Conservation (phyloP, 1,284 basidiomycete species). For the Trichosporon asahii region DNA sequence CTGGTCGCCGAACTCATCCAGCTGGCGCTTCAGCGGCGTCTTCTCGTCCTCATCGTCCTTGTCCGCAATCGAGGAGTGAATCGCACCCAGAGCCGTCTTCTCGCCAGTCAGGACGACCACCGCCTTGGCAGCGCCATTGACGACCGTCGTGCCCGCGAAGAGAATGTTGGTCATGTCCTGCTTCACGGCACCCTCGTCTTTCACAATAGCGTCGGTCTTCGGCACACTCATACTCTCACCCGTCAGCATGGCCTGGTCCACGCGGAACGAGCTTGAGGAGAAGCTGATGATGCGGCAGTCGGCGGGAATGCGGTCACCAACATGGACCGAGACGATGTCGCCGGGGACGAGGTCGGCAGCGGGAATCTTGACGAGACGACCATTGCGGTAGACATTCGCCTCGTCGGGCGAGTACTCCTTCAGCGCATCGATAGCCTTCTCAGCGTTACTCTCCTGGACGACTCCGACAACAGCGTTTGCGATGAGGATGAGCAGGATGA, state of each 20-base stretch:
- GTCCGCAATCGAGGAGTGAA: constrained; percentile 77
- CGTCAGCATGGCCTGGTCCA: constrained; percentile 92
- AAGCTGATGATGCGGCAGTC: constrained; percentile 84
- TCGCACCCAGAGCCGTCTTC: constrained; percentile 86
- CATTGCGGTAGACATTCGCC: constrained; percentile 78
- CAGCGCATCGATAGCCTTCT: constrained; percentile 92
- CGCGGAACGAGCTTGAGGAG: constrained; percentile 76
- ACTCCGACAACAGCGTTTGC: constrained; percentile 94
- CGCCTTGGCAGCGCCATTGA: constrained; percentile 80
- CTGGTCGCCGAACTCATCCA: constrained; percentile 94
- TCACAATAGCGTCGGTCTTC: constrained; percentile 67
- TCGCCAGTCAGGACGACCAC: constrained; percentile 81
- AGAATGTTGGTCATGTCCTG: constrained; percentile 95
- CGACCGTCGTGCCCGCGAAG: constrained; percentile 90
- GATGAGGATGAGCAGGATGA: constrained; percentile 87
- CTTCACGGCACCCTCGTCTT: constrained; percentile 75
- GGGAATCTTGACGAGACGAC: constrained; percentile 68
- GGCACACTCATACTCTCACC: constrained; percentile 85
- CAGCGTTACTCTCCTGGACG: constrained; percentile 89
- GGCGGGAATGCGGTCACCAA: constrained; percentile 91
- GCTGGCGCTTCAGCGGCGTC: constrained; percentile 89
- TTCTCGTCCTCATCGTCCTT: constrained; percentile 63
- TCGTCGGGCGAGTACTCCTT: constrained; percentile 94
- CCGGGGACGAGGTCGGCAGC: constrained; percentile 87
- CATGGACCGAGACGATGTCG: constrained; percentile 81